Percentiles rank a stretch among this genome's conserved stretches.
phyloP scores from a whole-genome alignment of 2,329 filamentous ascomycete genomes.

The Aureobasidium sp. region DNA sequence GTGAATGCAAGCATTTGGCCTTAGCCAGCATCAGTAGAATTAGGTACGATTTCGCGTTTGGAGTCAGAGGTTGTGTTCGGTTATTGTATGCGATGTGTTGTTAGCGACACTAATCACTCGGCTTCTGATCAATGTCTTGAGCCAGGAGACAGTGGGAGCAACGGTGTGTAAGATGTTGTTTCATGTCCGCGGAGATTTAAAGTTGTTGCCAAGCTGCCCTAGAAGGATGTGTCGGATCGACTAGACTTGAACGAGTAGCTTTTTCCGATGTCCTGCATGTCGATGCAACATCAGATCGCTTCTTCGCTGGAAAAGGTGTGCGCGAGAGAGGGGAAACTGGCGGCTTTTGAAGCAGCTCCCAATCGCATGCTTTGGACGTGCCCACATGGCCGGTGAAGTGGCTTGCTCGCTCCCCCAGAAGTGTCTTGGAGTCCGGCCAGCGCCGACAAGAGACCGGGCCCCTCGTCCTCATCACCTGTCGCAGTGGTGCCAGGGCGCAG shows the following conservation, averaged over 20 bases:
- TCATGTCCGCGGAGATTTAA: constrained; percentile 10
- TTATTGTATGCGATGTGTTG: background rate
- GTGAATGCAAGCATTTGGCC: background rate
- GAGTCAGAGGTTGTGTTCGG: background rate
- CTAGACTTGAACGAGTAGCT: constrained; percentile 1
- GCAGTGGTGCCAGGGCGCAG: background rate
- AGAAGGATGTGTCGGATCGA: background rate
- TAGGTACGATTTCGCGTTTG: too few relatives aligned
- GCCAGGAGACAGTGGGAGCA: background rate
- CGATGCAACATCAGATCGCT: constrained; percentile 5
- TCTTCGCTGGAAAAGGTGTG: background rate
- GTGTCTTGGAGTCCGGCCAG: background rate
- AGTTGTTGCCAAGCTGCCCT: constrained; percentile 8
- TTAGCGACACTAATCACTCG: background rate
- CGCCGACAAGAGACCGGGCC: constrained; percentile 4
- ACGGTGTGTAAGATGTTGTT: background rate
- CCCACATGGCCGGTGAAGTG: background rate
- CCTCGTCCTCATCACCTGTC: background rate
- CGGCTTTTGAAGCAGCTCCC: constrained; percentile 4
- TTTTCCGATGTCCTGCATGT: constrained; percentile 1
- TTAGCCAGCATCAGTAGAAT: background rate
- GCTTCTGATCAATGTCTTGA: background rate
- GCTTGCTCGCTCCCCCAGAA: background rate
- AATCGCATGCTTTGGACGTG: background rate
- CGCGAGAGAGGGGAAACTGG: background rate